Conservation (phyloP, 2,329 filamentous ascomycete genomes). For the Hypocrella siamensis region DNA sequence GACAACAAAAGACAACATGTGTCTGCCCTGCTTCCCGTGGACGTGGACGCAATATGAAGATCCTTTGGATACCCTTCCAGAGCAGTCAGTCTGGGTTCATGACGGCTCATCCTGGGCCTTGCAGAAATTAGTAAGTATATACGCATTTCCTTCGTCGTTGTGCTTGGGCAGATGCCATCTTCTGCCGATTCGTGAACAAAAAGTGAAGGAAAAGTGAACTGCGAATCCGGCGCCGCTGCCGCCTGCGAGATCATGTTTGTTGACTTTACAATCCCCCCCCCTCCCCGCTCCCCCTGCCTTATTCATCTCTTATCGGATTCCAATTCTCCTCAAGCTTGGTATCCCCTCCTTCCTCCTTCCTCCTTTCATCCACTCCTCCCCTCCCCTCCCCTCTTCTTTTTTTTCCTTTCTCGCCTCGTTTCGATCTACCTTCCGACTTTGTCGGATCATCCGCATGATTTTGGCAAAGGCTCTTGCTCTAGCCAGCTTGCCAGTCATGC, state of each 20-base stretch:
- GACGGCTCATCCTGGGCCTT: slow-evolving; percentile 20
- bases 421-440: not conserved
- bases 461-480: too few species aligned
- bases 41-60: slow-evolving; percentile 31
- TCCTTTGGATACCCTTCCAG: slow-evolving; percentile 18
- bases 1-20: slow-evolving; percentile 22
- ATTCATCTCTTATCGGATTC: too few species aligned
- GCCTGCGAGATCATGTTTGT: too few species aligned
- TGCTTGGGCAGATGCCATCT: not conserved
- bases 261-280: too few species aligned
- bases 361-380: not conserved
- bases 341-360: not conserved
- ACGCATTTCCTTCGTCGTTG: too few species aligned
- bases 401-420: slow-evolving; percentile 1
- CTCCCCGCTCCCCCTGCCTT: too few species aligned
- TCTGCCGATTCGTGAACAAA: not conserved
- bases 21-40: slow-evolving; percentile 36
- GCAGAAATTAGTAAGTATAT: slow-evolving; percentile 23
- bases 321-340: too few species aligned
- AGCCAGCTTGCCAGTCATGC: slow-evolving; percentile 11
- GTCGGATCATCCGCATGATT: too few species aligned
- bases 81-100: slow-evolving; percentile 26
- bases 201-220: slow-evolving; percentile 5
- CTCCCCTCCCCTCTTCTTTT: slow-evolving; percentile 1
- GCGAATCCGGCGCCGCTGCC: slow-evolving; percentile 1